Base-by-base conservation (phyloP, 768 basidiomycete genomes). In the Pleurotus sapidus region DNA sequence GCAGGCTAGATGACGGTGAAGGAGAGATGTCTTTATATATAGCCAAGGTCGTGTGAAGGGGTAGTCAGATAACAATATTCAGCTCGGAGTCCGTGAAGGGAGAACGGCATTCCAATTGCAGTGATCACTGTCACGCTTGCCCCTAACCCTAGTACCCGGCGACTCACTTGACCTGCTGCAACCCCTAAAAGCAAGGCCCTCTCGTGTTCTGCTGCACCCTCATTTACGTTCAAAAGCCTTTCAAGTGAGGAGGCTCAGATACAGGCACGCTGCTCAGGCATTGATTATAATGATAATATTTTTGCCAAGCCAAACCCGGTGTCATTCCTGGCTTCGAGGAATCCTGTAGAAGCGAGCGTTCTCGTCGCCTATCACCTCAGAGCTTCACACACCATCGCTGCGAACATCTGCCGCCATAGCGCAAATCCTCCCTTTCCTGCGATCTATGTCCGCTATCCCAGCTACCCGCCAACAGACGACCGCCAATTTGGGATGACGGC, bases 1-100 rank as follows among this genome's bases (percentile, higher is more conserved):
- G 15, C 9, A 57, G 63, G 62, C 64, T 62, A 63, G 64, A 65
- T 65, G 68, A 59, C 60, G 62, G 59, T 60, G 61, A 59, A 59
- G 59, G 58, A 61, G 59, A 48, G 55, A 59, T 68, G 55, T n/a
- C 39, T 46, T 34, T 42, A 53, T 37, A 57, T 49, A 49, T n/a
- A 8, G 30, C 9, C 30, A 34, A 46, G 42, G 59, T 51, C 58
- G 61, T 60, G 61, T 58, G 61, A 60, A 60, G 61, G 49, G 48
- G 55, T 37, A 51, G 49, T n/a, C 42, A 57, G 38, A 53, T 46
- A 57, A 50, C 57, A 58, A 51, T 45, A 55, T 24, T 49, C 55
- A 37, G 18, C 48, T 60, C 55, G 55, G 59, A 57, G 59, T 60
- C 59, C 56, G 59, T 34, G 25, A 51, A 53, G 45, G 42, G 50